Conservation (phyloP, 176 grass and related monocot species). For the Hordeum marinum region DNA sequence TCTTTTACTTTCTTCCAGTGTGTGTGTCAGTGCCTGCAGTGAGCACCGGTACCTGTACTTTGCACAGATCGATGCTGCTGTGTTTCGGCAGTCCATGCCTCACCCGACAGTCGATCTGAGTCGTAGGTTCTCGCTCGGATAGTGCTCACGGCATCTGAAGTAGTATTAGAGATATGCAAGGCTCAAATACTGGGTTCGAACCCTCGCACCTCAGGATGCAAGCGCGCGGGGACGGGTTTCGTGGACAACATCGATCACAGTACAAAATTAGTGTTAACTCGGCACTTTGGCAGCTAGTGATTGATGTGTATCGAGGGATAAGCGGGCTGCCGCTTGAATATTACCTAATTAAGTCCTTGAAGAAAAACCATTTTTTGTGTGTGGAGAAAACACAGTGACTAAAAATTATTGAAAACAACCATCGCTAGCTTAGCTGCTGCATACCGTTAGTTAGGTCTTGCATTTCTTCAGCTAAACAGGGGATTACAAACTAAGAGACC, state of each 20-base stretch:
- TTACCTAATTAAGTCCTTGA: too few relatives aligned
- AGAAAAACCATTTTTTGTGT: not conserved
- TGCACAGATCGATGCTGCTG: not conserved
- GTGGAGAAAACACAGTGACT: not conserved
- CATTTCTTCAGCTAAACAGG: constrained; percentile 27
- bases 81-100: not conserved
- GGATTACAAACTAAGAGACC: not conserved
- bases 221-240: too few relatives aligned
- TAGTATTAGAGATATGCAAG: not conserved
- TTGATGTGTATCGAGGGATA: too few relatives aligned
- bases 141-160: not conserved
- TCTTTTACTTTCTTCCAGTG: not conserved
- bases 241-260: too few relatives aligned
- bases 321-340: too few relatives aligned
- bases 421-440: not conserved
- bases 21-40: not conserved
- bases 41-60: not conserved
- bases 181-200: not conserved
- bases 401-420: not conserved
- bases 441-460: not conserved
- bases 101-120: not conserved
- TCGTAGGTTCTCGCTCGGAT: not conserved
- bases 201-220: not conserved
- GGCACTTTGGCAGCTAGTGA: too few relatives aligned
- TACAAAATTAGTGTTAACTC: too few relatives aligned